These are phyloP conservation scores for Botrytis galanthina DNA, from an alignment of 2,329 filamentous ascomycete genomes.

Conservation along the genomic window DNA sequence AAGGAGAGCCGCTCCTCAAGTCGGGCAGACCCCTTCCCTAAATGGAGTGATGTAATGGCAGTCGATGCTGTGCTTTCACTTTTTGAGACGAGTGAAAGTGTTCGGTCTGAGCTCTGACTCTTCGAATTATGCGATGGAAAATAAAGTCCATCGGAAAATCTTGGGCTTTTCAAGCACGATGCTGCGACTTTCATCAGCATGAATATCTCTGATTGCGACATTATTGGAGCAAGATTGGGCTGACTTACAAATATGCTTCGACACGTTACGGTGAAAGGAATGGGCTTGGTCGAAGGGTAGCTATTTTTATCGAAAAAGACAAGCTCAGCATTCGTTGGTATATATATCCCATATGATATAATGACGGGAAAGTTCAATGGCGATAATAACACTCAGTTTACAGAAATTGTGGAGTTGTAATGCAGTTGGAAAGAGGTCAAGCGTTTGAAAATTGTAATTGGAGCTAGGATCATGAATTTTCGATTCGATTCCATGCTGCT, in stretches of 20 bases:
- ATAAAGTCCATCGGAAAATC: background rate
- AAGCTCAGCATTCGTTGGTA: no score
- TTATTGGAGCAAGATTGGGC: background rate
- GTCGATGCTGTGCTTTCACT: rapidly evolving
- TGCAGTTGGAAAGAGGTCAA: background rate
- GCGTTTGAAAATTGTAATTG: background rate
- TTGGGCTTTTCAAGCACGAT: rapidly evolving
- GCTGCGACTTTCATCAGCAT: background rate
- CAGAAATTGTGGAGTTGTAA: no score
- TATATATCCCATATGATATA: background rate
- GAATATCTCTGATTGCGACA: rapidly evolving
- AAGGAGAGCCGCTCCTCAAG: background rate
- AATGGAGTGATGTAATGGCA: background rate
- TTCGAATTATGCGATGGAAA: background rate
- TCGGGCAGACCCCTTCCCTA: rapidly evolving
- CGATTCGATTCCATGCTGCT: background rate
- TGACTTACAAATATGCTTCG: background rate
- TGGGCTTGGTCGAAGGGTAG: background rate
- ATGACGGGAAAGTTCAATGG: background rate
- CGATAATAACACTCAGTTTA: background rate
- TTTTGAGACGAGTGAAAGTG: background rate
- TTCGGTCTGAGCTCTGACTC: background rate
- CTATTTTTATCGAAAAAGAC: background rate
- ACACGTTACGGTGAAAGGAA: background rate
- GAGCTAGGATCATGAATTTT: background rate